phyloP scores from a whole-genome alignment of 345 rosid genomes.

The Draba incana region DNA sequence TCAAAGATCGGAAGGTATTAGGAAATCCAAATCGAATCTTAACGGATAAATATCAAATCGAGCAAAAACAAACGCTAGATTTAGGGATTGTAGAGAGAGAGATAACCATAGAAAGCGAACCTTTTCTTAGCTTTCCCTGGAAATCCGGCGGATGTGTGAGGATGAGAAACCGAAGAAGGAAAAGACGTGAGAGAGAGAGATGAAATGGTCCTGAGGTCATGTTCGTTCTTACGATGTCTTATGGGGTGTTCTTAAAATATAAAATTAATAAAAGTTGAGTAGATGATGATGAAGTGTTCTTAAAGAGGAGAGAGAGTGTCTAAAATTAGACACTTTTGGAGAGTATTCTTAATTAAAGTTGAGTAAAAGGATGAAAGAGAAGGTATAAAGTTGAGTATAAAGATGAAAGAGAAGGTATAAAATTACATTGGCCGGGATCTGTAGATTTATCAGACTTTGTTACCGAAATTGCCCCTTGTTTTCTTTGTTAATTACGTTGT shows the following conservation, averaged over 20 bases:
- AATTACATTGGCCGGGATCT: no score
- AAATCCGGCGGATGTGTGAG: slow-evolving; percentile 36
- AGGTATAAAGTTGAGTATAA: no score
- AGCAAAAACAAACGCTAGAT: neutral
- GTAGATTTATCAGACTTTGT: slow-evolving; percentile 31
- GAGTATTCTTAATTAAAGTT: no score
- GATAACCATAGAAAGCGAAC: slow-evolving; percentile 7
- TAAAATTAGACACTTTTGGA: no score
- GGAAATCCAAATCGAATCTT: slow-evolving; percentile 1
- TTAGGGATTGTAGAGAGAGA: slow-evolving; percentile 24
- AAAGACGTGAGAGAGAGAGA: slow-evolving; percentile 35
- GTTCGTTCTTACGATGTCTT: no score
- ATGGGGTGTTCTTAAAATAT: no score
- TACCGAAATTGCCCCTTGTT: slow-evolving; percentile 20
- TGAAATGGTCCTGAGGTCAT: slow-evolving; percentile 40
- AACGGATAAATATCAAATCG: neutral
- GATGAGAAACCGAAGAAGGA: slow-evolving; percentile 38
- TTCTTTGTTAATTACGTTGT: neutral
- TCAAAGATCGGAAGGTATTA: slow-evolving; percentile 14
- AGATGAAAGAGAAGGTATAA: no score
- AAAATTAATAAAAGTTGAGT: no score
- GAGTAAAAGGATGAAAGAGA: no score
- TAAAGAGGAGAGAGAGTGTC: no score
- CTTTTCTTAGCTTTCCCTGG: slow-evolving; percentile 24
- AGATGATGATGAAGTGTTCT: no score